Conservation (phyloP, 1,284 basidiomycete species). For the Tranzscheliella williamsii region DNA sequence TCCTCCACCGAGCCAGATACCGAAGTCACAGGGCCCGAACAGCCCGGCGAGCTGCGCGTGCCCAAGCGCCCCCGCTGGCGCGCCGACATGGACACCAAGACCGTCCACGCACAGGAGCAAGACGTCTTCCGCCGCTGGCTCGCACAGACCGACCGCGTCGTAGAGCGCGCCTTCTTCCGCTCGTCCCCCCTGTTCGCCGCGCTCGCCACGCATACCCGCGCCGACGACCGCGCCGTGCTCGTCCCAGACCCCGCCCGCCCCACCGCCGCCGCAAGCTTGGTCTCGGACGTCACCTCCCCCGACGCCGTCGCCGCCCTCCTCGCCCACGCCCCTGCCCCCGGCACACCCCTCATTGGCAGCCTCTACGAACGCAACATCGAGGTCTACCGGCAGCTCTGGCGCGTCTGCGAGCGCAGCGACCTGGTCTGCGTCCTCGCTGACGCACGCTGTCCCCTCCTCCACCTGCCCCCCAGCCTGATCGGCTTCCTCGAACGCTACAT, state of each 20-base stretch:
- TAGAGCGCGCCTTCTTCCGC: slow-evolving; percentile 39
- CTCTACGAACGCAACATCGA: slow-evolving; percentile 62
- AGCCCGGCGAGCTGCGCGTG: slow-evolving; percentile 29
- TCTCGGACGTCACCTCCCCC: slow-evolving; percentile 15
- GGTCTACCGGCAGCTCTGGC: slow-evolving; percentile 50
- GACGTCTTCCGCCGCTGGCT: slow-evolving; percentile 49
- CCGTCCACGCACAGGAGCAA: slow-evolving; percentile 39
- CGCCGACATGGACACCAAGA: slow-evolving; percentile 39
- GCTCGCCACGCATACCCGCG: slow-evolving; percentile 21
- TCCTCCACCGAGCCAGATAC: not conserved
- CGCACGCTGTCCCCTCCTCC: slow-evolving; percentile 75
- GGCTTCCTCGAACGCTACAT: slow-evolving; percentile 63
- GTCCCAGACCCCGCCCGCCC: too few species aligned
- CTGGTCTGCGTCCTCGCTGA: slow-evolving; percentile 83
- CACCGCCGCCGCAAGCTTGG: slow-evolving; percentile 4
- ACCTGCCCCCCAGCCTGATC: slow-evolving; percentile 66
- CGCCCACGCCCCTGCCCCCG: slow-evolving; percentile 30
- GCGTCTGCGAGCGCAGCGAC: slow-evolving; percentile 67
- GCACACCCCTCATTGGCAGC: slow-evolving; percentile 68
- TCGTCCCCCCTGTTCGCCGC: slow-evolving; percentile 32
- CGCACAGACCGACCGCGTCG: slow-evolving; percentile 32
- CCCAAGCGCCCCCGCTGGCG: slow-evolving; percentile 48
- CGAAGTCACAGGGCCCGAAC: slow-evolving; percentile 15
- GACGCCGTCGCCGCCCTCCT: slow-evolving; percentile 20
- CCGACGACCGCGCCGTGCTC: slow-evolving; percentile 20